Evolutionary conservation across 2,329 filamentous ascomycete genomes (phyloP).

Genomic region (Colletotrichum ledebouriae): DNA sequence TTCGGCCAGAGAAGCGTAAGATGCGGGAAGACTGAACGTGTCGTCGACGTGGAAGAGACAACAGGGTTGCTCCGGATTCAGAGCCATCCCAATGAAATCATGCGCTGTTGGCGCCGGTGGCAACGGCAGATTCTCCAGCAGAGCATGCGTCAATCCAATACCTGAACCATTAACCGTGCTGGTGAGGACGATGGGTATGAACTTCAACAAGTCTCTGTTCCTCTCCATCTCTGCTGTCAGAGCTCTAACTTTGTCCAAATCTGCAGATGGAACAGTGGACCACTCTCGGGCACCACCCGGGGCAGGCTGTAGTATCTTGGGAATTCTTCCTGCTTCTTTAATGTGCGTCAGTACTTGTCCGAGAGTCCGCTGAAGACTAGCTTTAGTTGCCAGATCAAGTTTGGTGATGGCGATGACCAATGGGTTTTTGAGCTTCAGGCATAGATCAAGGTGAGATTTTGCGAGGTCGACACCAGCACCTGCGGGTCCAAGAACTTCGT

Average conservation of each 20-base stretch:
- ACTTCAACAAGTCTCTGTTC: slow-evolving; percentile 57
- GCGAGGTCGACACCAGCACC: slow-evolving; percentile 77
- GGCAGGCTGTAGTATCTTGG: slow-evolving; percentile 77
- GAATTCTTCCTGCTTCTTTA: slow-evolving; percentile 80
- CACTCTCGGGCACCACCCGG: slow-evolving; percentile 65
- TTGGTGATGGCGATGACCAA: slow-evolving; percentile 91
- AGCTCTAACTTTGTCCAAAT: slow-evolving; percentile 70
- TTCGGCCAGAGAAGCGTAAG: slow-evolving; percentile 64
- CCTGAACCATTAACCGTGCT: slow-evolving; percentile 89
- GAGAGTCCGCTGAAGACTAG: slow-evolving; percentile 77
- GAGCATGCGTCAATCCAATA: slow-evolving; percentile 83
- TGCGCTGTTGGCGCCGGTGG: slow-evolving; percentile 66
- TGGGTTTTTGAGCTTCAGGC: slow-evolving; percentile 82
- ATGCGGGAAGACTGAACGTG: slow-evolving; percentile 80
- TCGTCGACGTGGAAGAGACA: slow-evolving; percentile 92
- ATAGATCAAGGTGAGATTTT: slow-evolving; percentile 85
- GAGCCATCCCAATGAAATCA: slow-evolving; percentile 66
- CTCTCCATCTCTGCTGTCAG: slow-evolving; percentile 65
- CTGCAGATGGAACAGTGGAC: slow-evolving; percentile 66
- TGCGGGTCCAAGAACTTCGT: slow-evolving; percentile 64
- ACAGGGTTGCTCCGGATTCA: slow-evolving; percentile 71
- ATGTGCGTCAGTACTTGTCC: slow-evolving; percentile 81
- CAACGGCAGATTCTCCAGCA: slow-evolving; percentile 82
- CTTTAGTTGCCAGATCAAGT: slow-evolving; percentile 84
- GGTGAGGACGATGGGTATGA: slow-evolving; percentile 88